Base-by-base conservation (phyloP, 2,329 filamentous ascomycete species). In the Penicillium janthinellum region DNA sequence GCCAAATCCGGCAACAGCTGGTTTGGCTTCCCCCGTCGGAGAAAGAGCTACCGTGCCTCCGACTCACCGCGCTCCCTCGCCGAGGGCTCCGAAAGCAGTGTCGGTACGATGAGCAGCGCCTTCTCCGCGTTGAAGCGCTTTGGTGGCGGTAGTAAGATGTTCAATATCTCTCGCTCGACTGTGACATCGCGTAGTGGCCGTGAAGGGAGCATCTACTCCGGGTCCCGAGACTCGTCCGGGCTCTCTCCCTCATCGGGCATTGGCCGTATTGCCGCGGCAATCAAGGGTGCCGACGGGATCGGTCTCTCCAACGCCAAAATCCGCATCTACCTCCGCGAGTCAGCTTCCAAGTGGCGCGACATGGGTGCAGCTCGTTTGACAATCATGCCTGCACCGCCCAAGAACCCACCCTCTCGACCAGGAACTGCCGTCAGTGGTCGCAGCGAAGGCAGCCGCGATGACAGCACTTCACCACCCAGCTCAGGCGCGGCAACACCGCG, bases 291-390 rank as follows among this genome's bases (percentile, higher is more conserved):
- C 20, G 83, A 87, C 22, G 90, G 88, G 56, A 87, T 91, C 58
- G 88, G 88, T 56, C 68, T 79, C 5, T 76, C 75, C 7, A 92
- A 95, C 69, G 87, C 94, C 54, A 93, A 93, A 67, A 91, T 97
- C 67, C 85, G 92, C 38, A 84, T 98, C 12, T 96, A 98, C 74
- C 82, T 91, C 51, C 88, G 94, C 52, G 89, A 92, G 60, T 81
- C 81, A 10, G 82, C 86, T 12, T 87, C 87, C 52, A 94, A 94
- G 73, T 99, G 95, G 95, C 88, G 92, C 62, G 93, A 98, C 73
- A 88, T 93, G 79, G 94, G 95, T 64, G 88, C 91, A 67, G 96
- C 92, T 61, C 83, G 87, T 39, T 80, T 99, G 60, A 91, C 90
- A 15, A 92, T 99, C 69, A 87, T 92, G 73, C 86, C 88, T 82